Percentiles rank a stretch among this genome's conserved stretches.
Conservation (phyloP, 2,329 filamentous ascomycete genomes). For the Colletotrichum paranaense region DNA sequence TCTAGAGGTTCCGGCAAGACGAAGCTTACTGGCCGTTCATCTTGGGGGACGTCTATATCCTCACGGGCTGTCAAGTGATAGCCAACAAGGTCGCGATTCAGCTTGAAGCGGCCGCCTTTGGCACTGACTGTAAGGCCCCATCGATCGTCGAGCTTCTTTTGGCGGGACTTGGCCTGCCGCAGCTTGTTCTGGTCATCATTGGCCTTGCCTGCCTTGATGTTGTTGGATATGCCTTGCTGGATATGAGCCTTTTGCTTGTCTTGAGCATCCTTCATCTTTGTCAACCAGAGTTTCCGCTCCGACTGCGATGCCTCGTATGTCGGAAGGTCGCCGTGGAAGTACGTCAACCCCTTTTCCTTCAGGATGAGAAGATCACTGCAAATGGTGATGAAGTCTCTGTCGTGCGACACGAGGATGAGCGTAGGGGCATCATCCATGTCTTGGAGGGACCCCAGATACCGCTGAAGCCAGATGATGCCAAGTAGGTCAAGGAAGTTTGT, state of each 20-base stretch:
- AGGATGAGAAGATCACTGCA: constrained; percentile 84
- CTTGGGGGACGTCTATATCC: constrained; percentile 77
- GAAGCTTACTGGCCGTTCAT: constrained; percentile 69
- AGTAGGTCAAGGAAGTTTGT: constrained; percentile 88
- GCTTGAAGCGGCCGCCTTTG: constrained; percentile 81
- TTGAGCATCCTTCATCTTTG: constrained; percentile 83
- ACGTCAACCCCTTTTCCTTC: constrained; percentile 76
- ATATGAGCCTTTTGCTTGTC: constrained; percentile 85
- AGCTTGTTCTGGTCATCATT: constrained; percentile 88
- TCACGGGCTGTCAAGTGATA: constrained; percentile 68
- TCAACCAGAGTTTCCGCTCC: constrained; percentile 75
- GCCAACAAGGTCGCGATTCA: constrained; percentile 78
- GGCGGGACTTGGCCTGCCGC: constrained; percentile 84
- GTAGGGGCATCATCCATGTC: constrained; percentile 69
- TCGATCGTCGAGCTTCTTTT: constrained; percentile 86
- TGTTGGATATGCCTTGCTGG: constrained; percentile 80
- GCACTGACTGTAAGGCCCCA: constrained; percentile 81
- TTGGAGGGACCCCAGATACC: constrained; percentile 71
- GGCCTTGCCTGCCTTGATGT: constrained; percentile 79
- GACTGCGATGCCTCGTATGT: constrained; percentile 76
- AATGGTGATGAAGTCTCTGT: constrained; percentile 82
- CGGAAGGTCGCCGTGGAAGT: constrained; percentile 80
- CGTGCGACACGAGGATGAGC: constrained; percentile 84
- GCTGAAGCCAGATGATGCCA: constrained; percentile 87
- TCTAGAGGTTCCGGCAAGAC: constrained; percentile 72